phyloP scores from a whole-genome alignment of 164 flowering plant species.

The Amborella trichopoda region DNA sequence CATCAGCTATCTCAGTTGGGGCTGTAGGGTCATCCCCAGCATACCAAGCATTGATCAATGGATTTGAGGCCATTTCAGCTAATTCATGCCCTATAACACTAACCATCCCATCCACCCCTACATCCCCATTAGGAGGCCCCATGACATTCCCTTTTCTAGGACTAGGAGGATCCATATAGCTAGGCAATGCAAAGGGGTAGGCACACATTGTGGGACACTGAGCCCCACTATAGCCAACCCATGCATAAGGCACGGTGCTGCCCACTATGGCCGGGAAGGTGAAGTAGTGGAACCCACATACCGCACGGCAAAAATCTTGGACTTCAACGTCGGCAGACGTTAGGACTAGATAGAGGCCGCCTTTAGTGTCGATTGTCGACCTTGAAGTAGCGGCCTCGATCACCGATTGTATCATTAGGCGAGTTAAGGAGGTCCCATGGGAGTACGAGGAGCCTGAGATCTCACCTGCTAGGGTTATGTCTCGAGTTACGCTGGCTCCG shows the following conservation, averaged over 20 bases:
- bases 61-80: constrained; percentile 46
- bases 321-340: constrained; percentile 48
- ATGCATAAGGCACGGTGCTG: constrained; percentile 47
- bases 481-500: constrained; percentile 38
- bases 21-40: constrained; percentile 47
- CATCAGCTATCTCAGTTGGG: constrained; percentile 54
- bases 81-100: constrained; percentile 65
- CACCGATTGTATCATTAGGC: constrained; percentile 36
- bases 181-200: constrained; percentile 48
- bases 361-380: constrained; percentile 18
- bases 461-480: constrained; percentile 30
- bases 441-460: constrained; percentile 32
- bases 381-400: constrained; percentile 26
- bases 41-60: constrained; percentile 56
- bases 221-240: constrained; percentile 52
- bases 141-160: constrained; percentile 10
- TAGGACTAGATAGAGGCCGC: constrained; percentile 48
- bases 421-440: constrained; percentile 35
- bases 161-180: constrained; percentile 18
- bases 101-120: constrained; percentile 51
- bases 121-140: constrained; percentile 47
- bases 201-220: constrained; percentile 66
- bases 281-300: constrained; percentile 68
- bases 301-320: constrained; percentile 51
- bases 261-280: constrained; percentile 47